These are phyloP conservation scores for Lophiotrema nucula DNA, from an alignment of 495 filamentous ascomycete genomes.

Conservation along the genomic window DNA sequence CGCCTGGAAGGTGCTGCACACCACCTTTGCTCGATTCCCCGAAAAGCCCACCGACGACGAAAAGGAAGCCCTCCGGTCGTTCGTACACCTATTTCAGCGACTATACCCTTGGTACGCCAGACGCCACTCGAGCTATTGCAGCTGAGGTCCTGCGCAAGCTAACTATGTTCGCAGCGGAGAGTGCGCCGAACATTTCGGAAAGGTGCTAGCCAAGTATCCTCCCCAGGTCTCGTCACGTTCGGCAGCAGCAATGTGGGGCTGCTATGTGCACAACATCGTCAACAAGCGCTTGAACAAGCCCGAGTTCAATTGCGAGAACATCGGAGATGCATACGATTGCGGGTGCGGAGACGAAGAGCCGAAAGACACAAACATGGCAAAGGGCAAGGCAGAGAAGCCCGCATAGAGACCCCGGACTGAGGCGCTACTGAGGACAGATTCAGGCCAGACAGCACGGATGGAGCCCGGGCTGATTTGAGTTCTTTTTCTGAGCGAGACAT, in stretches of 20 bases:
- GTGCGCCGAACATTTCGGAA: constrained; percentile 87
- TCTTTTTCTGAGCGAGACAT: too few species aligned
- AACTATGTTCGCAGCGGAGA: constrained; percentile 65
- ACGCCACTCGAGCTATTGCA: constrained; percentile 21
- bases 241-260: constrained; percentile 86
- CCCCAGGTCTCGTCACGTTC: constrained; percentile 84
- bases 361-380: too few species aligned
- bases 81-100: constrained; percentile 84
- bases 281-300: constrained; percentile 82
- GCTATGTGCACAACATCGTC: constrained; percentile 91
- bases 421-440: constrained; percentile 14
- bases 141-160: constrained; percentile 14
- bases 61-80: constrained; percentile 76
- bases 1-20: constrained; percentile 92
- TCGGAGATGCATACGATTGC: constrained; percentile 94
- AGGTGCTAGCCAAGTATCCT: constrained; percentile 77
- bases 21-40: constrained; percentile 90
- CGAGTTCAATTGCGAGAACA: constrained; percentile 81
- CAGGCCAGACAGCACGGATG: constrained; percentile 30
- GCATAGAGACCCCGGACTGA: constrained; percentile 11
- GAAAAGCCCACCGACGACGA: constrained; percentile 81
- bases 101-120: constrained; percentile 75
- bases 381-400: constrained; percentile 20
- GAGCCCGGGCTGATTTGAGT: too few species aligned
- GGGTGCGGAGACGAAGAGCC: constrained; percentile 79